Base-by-base conservation (phyloP, 139 green algal species). In the Eudorina sp. region DNA sequence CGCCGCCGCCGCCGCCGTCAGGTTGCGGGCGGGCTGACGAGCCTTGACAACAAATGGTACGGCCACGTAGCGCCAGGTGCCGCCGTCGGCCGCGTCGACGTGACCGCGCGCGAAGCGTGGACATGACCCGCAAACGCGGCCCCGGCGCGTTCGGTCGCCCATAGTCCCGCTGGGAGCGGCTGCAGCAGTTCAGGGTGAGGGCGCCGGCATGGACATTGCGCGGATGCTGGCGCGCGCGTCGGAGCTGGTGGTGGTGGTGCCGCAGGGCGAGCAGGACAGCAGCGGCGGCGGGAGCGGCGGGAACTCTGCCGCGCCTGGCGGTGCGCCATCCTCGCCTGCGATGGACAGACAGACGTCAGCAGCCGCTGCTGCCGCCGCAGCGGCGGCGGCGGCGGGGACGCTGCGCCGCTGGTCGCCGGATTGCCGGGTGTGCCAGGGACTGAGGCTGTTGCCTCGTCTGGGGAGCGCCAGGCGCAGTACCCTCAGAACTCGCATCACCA, bases 161-260 rank as follows among this genome's bases (percentile, higher is more conserved):
- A 55, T 53, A 14, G 38, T 48, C n/a, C 27, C 45, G 45, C 73
- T 62, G 11, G 29, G 43, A 43, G 38, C 73, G 73, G n/a, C 73
- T 29, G 68, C 5, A 34, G 68, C 36, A 34, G 70, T 0, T 21
- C 21, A 55, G n/a, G 41, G 4, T 34, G 43, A 18, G 29, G 51
- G 21, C 76, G 51, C 51, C 34, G 76, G 76, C 21, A 11, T 83
- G 76, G 76, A 83, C 51, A 83, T 83, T 27, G 76, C 31, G 4
- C 48, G 46, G 13, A 83, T 83, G 76, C 51, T 83, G 13, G 76
- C 76, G 3, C 76, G 76, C 31, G 76, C 76, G 11, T 83, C 76
- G 14, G 76, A 83, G 76, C 76, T 83, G 36, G 76, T 69, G 19
- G 34, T 19, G 38, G 19, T 40, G 18, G 31, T 48, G 51, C 8